Percentiles rank a stretch among this genome's conserved stretches.
These are phyloP conservation scores for Colletotrichum sp. DNA, from an alignment of 2,329 filamentous ascomycete genomes.

Conservation along the genomic window DNA sequence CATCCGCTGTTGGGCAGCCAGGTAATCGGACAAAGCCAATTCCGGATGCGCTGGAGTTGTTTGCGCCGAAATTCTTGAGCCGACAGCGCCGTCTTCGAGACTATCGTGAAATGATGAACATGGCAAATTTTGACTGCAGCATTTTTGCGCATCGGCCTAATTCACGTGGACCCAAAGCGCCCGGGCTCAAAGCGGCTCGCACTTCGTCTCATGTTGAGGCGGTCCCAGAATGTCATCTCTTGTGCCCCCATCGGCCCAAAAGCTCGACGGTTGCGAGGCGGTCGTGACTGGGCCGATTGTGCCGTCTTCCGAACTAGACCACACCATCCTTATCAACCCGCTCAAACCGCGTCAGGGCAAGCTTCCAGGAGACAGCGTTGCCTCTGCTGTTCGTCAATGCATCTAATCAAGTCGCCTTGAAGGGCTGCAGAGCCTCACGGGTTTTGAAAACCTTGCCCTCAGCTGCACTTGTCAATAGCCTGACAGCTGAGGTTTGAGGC, in stretches of 20 bases:
- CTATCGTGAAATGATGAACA: background rate
- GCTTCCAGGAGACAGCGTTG: background rate
- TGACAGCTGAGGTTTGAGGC: background rate
- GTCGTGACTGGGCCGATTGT: background rate
- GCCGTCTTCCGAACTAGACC: background rate
- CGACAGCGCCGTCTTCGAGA: background rate
- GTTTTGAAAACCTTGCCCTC: background rate
- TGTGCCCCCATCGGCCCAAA: background rate
- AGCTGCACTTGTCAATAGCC: background rate
- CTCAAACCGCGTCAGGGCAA: background rate
- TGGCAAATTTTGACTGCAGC: background rate
- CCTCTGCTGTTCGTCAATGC: background rate
- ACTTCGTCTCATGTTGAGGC: conserved; percentile 6
- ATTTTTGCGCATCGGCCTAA: background rate
- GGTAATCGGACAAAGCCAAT: background rate
- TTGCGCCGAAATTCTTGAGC: background rate
- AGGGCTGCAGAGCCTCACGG: background rate
- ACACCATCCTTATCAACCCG: background rate
- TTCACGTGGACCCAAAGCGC: background rate
- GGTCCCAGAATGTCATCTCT: background rate
- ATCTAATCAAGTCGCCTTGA: background rate
- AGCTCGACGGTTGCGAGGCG: background rate
- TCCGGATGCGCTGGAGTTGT: background rate
- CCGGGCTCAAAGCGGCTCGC: background rate
- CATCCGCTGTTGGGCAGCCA: background rate